A percentile compares a stretch with the other conserved stretches of the same genome.
Conservation (phyloP, 257 asterid genomes). For the Salvia miltiorrhiza region DNA sequence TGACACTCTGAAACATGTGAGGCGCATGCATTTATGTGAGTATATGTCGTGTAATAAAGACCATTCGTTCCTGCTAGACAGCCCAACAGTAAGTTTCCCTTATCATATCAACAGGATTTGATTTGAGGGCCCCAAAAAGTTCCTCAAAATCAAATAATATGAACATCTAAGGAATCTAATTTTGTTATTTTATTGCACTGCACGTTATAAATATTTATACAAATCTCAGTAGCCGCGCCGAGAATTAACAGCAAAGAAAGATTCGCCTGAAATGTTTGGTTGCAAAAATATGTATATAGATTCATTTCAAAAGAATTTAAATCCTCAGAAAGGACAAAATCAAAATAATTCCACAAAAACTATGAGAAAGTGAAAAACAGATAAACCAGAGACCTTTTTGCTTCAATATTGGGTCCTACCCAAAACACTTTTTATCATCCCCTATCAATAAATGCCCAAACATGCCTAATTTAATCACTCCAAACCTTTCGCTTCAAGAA, state of each 20-base stretch:
- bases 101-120: not conserved
- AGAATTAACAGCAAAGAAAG: not conserved
- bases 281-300: not conserved
- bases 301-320: not conserved
- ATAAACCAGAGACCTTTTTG: no score
- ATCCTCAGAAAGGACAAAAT: not conserved
- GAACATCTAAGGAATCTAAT: not conserved
- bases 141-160: not conserved
- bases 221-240: not conserved
- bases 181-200: not conserved
- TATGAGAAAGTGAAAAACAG: not conserved
- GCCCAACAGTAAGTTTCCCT: conserved; percentile 3
- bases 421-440: not conserved
- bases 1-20: conserved; percentile 15
- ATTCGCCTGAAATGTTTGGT: not conserved
- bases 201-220: not conserved
- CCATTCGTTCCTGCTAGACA: conserved; percentile 22
- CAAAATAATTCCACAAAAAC: not conserved
- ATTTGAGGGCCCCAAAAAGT: not conserved
- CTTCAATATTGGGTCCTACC: not conserved
- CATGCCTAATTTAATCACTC: not conserved
- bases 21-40: conserved; percentile 11
- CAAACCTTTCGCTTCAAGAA: no score
- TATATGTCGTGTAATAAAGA: not conserved
- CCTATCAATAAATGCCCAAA: not conserved